A percentile compares a stretch with the other conserved stretches of the same genome.
phyloP scores from a whole-genome alignment of 2,329 filamentous ascomycete species.

The Apiospora hydei region DNA sequence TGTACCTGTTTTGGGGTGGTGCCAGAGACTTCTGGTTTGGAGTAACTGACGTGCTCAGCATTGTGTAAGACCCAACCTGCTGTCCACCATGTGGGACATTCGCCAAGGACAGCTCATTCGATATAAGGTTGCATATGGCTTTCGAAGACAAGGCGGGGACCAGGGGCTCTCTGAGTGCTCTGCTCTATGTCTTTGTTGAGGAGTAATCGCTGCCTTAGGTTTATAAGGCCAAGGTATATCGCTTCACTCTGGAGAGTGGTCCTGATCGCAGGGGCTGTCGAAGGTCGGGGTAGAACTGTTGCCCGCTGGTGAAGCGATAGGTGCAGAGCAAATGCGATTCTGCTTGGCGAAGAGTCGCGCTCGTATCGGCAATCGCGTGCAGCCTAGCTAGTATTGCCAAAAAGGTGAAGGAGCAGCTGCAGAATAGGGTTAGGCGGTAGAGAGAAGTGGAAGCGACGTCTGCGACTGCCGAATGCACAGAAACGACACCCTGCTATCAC shows the following conservation, averaged over 20 bases:
- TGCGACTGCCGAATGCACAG: constrained; percentile 2
- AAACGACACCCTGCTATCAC: background rate
- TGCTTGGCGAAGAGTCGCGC: background rate
- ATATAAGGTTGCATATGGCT: constrained; percentile 29
- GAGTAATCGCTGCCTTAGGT: background rate
- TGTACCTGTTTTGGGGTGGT: constrained; percentile 41
- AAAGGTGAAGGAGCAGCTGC: background rate
- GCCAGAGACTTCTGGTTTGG: constrained; percentile 61
- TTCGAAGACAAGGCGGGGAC: constrained; percentile 2
- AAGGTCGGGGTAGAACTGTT: background rate
- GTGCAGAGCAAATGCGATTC: constrained; percentile 6
- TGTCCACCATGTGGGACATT: constrained; percentile 40
- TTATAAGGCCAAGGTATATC: background rate
- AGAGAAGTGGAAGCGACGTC: background rate
- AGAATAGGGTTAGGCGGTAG: background rate
- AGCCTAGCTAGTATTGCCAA: constrained; percentile 3
- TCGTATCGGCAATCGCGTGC: constrained; percentile 3
- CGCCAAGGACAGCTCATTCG: constrained; percentile 32
- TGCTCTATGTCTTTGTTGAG: background rate
- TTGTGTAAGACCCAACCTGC: constrained; percentile 46
- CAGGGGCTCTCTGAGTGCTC: background rate
- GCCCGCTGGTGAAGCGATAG: background rate
- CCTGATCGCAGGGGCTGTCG: background rate
- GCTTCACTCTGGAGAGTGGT: background rate
- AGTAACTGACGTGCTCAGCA: constrained; percentile 61